Conservation (phyloP, 345 rosid genomes). For the Gossypium longicalyx region DNA sequence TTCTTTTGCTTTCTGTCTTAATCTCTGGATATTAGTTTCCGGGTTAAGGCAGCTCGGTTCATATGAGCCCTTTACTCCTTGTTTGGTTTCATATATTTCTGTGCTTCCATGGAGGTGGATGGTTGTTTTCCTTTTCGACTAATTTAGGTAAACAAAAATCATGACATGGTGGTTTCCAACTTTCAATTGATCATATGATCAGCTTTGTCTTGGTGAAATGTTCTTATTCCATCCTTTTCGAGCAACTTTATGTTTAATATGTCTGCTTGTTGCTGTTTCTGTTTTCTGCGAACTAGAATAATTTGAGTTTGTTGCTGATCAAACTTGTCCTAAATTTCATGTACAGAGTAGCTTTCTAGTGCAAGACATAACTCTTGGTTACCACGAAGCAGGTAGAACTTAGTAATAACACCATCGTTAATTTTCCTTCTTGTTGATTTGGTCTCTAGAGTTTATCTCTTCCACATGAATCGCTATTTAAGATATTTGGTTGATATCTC, state of each 20-base stretch:
- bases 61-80: neutral
- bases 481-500: no score
- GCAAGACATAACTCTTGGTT: neutral
- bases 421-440: no score
- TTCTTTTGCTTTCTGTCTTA: neutral
- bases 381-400: no score
- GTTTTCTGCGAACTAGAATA: neutral
- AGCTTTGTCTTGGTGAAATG: neutral
- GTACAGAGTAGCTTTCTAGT: constrained; percentile 15
- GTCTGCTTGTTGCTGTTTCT: neutral
- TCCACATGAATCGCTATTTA: no score
- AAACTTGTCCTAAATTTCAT: constrained; percentile 16
- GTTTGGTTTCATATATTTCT: neutral
- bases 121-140: neutral
- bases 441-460: no score
- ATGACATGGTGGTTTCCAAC: neutral
- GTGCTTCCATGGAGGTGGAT: neutral
- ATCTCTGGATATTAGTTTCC: neutral
- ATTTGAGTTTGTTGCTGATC: constrained; percentile 7
- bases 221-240: neutral
- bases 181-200: constrained; percentile 6
- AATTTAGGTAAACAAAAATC: neutral
- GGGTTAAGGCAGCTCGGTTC: no score
- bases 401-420: no score
- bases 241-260: neutral